These are phyloP conservation scores for Mortierella claussenii DNA, from an alignment of 192 early-diverging fungal species.

Conservation along the genomic window DNA sequence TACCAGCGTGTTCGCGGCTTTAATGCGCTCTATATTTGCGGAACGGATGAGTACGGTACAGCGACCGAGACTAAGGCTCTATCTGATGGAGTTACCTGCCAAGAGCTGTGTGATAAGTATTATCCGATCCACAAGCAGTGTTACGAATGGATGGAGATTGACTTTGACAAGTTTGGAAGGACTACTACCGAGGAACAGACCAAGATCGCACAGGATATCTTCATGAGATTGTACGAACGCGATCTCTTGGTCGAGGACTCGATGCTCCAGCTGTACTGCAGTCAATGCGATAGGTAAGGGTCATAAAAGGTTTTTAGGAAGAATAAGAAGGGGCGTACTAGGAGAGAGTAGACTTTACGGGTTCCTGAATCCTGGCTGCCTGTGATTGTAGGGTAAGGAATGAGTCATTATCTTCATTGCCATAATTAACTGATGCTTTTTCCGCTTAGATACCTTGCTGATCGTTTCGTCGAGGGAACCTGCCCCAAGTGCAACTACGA, in stretches of 20 bases:
- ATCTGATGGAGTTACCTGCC: slow-evolving; percentile 89
- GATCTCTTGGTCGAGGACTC: slow-evolving; percentile 76
- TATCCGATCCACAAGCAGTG: slow-evolving; percentile 83
- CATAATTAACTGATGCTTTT: too few relatives aligned
- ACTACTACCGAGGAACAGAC: slow-evolving; percentile 93
- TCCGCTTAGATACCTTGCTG: slow-evolving; percentile 85
- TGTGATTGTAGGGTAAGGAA: too few relatives aligned
- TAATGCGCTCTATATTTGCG: slow-evolving; percentile 94
- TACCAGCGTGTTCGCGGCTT: slow-evolving; percentile 90
- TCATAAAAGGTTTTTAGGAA: slow-evolving; percentile 24
- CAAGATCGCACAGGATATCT: slow-evolving; percentile 94
- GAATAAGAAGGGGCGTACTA: neutral
- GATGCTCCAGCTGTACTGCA: slow-evolving; percentile 93
- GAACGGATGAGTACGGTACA: slow-evolving; percentile 99
- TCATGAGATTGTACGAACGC: slow-evolving; percentile 75
- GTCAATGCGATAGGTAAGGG: slow-evolving; percentile 75
- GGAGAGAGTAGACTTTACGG: too few relatives aligned
- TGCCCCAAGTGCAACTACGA: slow-evolving; percentile 92
- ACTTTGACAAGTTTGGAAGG: slow-evolving; percentile 96
- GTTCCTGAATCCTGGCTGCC: too few relatives aligned
- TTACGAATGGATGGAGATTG: slow-evolving; percentile 95
- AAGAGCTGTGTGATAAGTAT: slow-evolving; percentile 98
- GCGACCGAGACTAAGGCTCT: slow-evolving; percentile 99
- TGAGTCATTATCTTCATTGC: too few relatives aligned
- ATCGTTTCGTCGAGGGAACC: slow-evolving; percentile 96